These are phyloP conservation scores for Daldinia childiae DNA, from an alignment of 495 filamentous ascomycete species.

Conservation along the genomic window DNA sequence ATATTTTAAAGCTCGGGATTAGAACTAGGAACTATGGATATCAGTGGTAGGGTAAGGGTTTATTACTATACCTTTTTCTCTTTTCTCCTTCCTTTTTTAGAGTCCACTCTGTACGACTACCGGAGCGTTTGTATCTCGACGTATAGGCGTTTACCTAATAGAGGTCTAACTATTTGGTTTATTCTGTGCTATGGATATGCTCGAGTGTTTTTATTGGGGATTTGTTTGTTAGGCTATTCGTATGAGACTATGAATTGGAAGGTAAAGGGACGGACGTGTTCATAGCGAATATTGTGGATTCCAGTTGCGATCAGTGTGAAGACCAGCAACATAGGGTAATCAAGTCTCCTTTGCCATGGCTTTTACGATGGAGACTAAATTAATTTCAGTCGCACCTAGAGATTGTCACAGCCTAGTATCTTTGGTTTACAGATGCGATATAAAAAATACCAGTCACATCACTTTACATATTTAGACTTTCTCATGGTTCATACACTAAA, in stretches of 20 bases:
- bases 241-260: background rate
- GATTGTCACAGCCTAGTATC: background rate
- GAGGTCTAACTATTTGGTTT: constrained; percentile 6
- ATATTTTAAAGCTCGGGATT: background rate
- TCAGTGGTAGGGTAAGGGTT: background rate
- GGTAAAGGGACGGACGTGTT: background rate
- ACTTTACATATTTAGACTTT: background rate
- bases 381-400: background rate
- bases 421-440: background rate
- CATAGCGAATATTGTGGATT: background rate
- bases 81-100: background rate
- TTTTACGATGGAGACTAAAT: background rate
- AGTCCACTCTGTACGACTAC: constrained; percentile 6
- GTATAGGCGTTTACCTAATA: constrained; percentile 28
- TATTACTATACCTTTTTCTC: background rate
- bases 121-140: constrained; percentile 9
- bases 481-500: background rate
- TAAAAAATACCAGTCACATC: background rate
- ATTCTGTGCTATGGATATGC: background rate
- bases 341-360: background rate
- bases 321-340: background rate
- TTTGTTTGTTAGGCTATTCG: background rate
- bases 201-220: background rate
- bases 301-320: background rate
- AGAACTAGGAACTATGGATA: background rate